These are phyloP conservation scores for Chrysoporthe deuterocubensis DNA, from an alignment of 2,329 filamentous ascomycete species.

Conservation along the genomic window DNA sequence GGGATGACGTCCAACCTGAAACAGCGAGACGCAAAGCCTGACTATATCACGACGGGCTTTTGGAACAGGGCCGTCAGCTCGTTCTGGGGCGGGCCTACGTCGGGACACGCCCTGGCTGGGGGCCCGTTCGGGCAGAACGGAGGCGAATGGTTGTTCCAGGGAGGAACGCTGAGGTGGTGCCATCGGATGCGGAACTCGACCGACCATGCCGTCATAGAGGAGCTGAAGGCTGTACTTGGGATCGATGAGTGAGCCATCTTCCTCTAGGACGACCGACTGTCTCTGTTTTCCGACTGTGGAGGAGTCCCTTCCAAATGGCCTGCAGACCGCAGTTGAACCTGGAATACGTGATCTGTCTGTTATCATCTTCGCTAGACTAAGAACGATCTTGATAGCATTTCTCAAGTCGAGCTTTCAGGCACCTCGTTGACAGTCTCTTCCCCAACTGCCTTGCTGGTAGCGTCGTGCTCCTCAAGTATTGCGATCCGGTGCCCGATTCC, in stretches of 20 bases:
- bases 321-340: no score
- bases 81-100: background rate
- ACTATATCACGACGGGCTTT: conserved; percentile 12
- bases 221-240: conserved; percentile 16
- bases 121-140: conserved; percentile 13
- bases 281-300: no score
- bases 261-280: no score
- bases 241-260: background rate
- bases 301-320: no score
- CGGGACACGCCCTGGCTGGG: background rate
- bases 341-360: background rate
- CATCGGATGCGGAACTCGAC: conserved; percentile 8
- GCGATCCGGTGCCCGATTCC: conserved; percentile 18
- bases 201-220: conserved; percentile 10
- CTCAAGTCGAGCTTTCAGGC: background rate
- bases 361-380: background rate
- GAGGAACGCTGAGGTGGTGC: conserved; percentile 12
- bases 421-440: background rate
- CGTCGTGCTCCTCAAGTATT: conserved; percentile 12
- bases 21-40: background rate
- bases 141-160: conserved; percentile 20
- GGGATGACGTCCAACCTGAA: conserved; percentile 11
- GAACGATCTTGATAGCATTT: background rate
- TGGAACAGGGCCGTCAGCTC: background rate
- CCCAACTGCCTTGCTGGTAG: background rate